Evolutionary conservation across 257 asterid species (phyloP), one percentile per base, ranked within the genome.

Genomic region (Solanum chaucha): DNA sequence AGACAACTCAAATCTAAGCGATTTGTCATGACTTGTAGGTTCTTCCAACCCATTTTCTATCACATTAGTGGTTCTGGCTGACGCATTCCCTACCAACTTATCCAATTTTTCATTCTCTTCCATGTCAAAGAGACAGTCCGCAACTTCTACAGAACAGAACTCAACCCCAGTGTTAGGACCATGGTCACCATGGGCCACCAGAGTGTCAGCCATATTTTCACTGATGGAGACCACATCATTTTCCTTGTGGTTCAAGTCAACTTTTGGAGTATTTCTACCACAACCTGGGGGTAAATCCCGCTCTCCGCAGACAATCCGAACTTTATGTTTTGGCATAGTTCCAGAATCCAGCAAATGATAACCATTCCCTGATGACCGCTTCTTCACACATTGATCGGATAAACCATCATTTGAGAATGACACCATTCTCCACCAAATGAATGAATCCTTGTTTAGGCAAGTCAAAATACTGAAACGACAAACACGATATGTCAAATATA

Each of bases 201-300:
- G 6, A 82, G 7, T 32, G 35, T 74, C 81, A 9, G 46, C 67
- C 84, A 75, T 70, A 74, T 19, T 34, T 58, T 86, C 87, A 34
- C 82, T 86, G 85, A 87, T 48, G 83, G 87, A 89, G 81, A 83
- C 44, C 24, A n/a, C 83, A 74, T 55, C 87, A 86, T 71, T 86
- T n/a, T 86, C 93, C 65, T 86, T 86, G 17, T 84, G 22, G 59
- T 82, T 70, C 78, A 40, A 46, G 55, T 75, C 59, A 17, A 86
- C 19, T 40, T 80, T 87, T 85, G 84, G 88, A 71, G 86, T 87
- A 86, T 89, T 89, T 48, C 28, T 90, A 85, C 98, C 95, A 90
- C 98, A 95, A 72, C 89, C 88, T 17, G 88, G 93, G 8, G 98
- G 99, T 73, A 92, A 96, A 28, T 91, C 88, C 86, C 97, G 93